Percentiles rank a stretch among this genome's conserved stretches.
phyloP scores from a whole-genome alignment of 2,329 filamentous ascomycete genomes.

The Calonectria multiphialidica region DNA sequence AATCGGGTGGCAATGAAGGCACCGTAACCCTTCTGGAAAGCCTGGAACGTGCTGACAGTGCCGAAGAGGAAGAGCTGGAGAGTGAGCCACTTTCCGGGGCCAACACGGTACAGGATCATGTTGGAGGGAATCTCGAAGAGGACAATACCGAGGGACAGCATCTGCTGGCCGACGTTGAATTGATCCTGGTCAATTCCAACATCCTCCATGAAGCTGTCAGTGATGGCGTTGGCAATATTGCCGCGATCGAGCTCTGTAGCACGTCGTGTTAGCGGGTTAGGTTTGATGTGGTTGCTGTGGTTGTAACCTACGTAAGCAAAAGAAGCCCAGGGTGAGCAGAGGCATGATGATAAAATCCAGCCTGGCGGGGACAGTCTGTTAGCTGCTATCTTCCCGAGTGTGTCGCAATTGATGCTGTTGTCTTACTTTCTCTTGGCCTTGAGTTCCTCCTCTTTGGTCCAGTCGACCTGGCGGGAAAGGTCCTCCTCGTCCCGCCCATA shows the following conservation, averaged over 20 bases:
- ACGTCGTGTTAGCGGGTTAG: neutral
- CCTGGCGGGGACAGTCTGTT: constrained; percentile 33
- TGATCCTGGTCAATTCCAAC: constrained; percentile 63
- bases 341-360: constrained; percentile 58
- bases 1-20: constrained; percentile 63
- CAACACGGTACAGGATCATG: constrained; percentile 50
- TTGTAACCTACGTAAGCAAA: constrained; percentile 53
- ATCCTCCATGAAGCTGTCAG: constrained; percentile 62
- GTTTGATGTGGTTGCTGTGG: neutral
- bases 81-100: constrained; percentile 65
- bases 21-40: constrained; percentile 60
- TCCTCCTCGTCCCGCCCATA: constrained; percentile 47
- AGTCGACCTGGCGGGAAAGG: constrained; percentile 46
- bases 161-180: constrained; percentile 64
- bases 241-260: constrained; percentile 52
- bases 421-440: constrained; percentile 54
- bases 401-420: neutral
- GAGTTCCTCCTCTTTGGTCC: constrained; percentile 50
- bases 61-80: constrained; percentile 66
- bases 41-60: constrained; percentile 65
- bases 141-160: constrained; percentile 64
- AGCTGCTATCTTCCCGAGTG: neutral
- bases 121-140: constrained; percentile 56
- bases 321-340: constrained; percentile 55
- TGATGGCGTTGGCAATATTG: constrained; percentile 62